Base-by-base conservation (phyloP, 768 basidiomycete species). In the Lactarius quietus region DNA sequence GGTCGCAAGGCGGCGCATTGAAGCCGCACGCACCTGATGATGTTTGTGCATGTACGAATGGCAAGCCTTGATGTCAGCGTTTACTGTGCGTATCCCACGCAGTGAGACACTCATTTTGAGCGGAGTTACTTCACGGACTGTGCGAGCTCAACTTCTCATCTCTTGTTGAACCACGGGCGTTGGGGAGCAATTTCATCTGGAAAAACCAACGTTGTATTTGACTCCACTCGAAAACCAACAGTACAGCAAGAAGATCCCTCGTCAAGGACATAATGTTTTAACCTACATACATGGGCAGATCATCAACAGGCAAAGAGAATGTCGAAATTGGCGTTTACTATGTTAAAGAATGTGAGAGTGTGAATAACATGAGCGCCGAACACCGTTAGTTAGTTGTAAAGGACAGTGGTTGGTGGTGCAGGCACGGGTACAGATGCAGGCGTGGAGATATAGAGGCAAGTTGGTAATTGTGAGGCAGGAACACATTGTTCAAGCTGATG, bases 1-100 rank as follows among this genome's bases (percentile, higher is more conserved):
- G 76, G 80, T 93, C 31, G 92, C 92, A 70, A 85, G 92, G 80
- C 90, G 81, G 83, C 86, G 92, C 72, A 93, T 93, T 73, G 90
- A 92, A 80, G 93, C 93, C 72, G 86, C 82, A 41, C 89, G 92
- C 41, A 67, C 72, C 63, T 75, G 72, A 73, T 54, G 9, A 23
- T 29, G 63, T 61, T 64, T 61, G 53, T 63, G 55, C 41, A 58
- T 66, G 70, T 65, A 58, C 72, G 52, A 39, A 58, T 52, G 23
- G 51, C 18, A 23, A 53, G 71, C 74, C 71, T 67, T 66, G 65
- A 64, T 71, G 66, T 69, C 52, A 69, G 65, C 61, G 59, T 51
- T 62, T 61, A 72, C 61, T 69, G 63, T 66, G 59, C 59, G 61
- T 70, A 68, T 64, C 52, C 36, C 52, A 69, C 61, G 59, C 59